These are phyloP conservation scores for Salvia sclarea DNA, from an alignment of 305 asterid genomes.

Conservation along the genomic window DNA sequence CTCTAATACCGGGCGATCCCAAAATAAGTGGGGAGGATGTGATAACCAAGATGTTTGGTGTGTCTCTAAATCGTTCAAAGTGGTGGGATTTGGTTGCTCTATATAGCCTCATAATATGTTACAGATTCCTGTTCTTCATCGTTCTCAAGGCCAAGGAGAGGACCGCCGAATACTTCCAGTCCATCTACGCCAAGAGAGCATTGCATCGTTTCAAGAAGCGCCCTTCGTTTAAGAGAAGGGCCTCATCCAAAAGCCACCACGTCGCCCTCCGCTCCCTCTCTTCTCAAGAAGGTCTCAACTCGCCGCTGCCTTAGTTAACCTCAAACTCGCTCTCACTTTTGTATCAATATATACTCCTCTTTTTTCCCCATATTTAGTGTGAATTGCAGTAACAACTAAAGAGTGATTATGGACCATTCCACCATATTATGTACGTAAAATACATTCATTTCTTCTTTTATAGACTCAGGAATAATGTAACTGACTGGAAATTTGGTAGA, in stretches of 20 bases:
- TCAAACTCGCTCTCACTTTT: too few relatives aligned
- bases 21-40: slow-evolving; percentile 66
- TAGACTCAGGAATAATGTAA: too few relatives aligned
- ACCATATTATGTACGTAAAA: too few relatives aligned
- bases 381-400: neutral
- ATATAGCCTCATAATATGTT: slow-evolving; percentile 53
- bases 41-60: slow-evolving; percentile 50
- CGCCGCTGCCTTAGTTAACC: slow-evolving; percentile 58
- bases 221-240: slow-evolving; percentile 62
- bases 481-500: too few relatives aligned
- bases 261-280: slow-evolving; percentile 65
- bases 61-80: slow-evolving; percentile 66
- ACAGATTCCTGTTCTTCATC: slow-evolving; percentile 61
- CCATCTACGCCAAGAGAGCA: slow-evolving; percentile 60
- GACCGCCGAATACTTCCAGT: slow-evolving; percentile 45
- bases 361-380: neutral
- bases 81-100: slow-evolving; percentile 87
- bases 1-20: slow-evolving; percentile 62
- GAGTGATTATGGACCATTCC: too few relatives aligned
- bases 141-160: slow-evolving; percentile 68
- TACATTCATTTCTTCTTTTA: too few relatives aligned
- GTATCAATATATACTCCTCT: too few relatives aligned
- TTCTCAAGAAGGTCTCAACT: slow-evolving; percentile 87
- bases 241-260: slow-evolving; percentile 47
- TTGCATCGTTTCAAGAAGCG: slow-evolving; percentile 54